phyloP scores from a whole-genome alignment of 2,329 filamentous ascomycete genomes.

The Fusarium brachygibbosum region DNA sequence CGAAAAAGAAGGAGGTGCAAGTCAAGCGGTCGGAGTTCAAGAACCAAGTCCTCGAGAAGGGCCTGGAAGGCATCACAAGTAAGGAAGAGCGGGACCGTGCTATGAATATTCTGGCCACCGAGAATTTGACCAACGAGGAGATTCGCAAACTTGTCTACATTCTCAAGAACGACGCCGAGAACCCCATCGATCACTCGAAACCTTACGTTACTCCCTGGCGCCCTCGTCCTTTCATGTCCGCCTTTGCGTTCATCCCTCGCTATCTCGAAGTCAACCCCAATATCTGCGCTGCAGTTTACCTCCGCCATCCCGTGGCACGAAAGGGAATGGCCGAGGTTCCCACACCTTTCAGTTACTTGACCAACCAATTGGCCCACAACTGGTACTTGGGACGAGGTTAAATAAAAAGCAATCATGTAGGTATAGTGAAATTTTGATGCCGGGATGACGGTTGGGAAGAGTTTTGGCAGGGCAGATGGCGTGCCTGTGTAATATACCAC shows the following conservation, averaged over 20 bases:
- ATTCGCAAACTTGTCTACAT: conserved; percentile 67
- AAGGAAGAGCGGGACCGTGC: conserved; percentile 52
- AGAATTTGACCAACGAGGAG: conserved; percentile 62
- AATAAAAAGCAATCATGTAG: conserved; percentile 22
- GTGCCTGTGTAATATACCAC: conserved; percentile 52
- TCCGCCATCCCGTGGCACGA: conserved; percentile 92
- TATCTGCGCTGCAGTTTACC: conserved; percentile 93
- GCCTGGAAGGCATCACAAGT: conserved; percentile 53
- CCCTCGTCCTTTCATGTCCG: conserved; percentile 86
- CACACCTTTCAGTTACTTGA: conserved; percentile 78
- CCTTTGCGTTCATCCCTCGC: conserved; percentile 93
- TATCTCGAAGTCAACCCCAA: conserved; percentile 99
- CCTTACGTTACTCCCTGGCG: conserved; percentile 93
- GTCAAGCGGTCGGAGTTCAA: conserved; percentile 47
- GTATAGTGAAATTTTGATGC: conserved; percentile 12
- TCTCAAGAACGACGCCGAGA: conserved; percentile 75
- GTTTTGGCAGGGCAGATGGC: conserved; percentile 42
- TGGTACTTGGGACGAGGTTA: conserved; percentile 92
- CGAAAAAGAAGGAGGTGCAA: conserved; percentile 36
- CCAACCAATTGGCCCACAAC: conserved; percentile 87
- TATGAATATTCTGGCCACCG: conserved; percentile 52
- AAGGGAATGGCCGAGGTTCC: conserved; percentile 86
- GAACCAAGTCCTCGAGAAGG: conserved; percentile 53
- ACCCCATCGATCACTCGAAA: conserved; percentile 81
- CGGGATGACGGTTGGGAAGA: conserved; percentile 29